phyloP scores from a whole-genome alignment of 148 eudicot species.

The Persicaria tinctoria region DNA sequence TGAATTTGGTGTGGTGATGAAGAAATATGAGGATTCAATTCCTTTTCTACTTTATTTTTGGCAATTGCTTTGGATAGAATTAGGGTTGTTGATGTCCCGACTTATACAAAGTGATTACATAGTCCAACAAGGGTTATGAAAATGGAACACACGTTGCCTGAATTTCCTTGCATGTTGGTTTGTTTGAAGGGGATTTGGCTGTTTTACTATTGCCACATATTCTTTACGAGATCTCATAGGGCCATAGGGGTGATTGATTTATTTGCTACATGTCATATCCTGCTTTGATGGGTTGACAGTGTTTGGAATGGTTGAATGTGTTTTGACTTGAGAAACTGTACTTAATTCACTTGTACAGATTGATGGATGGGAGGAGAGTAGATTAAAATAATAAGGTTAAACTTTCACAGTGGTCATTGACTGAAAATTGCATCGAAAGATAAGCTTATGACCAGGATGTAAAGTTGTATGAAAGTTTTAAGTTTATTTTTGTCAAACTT shows the following conservation, averaged over 20 bases:
- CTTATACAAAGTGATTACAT: too few relatives aligned
- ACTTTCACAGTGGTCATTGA: not conserved
- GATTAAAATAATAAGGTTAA: not conserved
- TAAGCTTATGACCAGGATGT: not conserved
- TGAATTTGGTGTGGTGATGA: too few relatives aligned
- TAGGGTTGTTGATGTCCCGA: too few relatives aligned
- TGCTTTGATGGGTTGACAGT: too few relatives aligned
- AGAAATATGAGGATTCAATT: too few relatives aligned
- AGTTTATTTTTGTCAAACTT: not conserved
- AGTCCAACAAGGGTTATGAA: too few relatives aligned
- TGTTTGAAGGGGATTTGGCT: not conserved
- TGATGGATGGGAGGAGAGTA: not conserved
- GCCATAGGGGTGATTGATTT: not conserved
- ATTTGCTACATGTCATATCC: not conserved
- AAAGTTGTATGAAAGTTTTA: not conserved
- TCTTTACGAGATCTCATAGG: not conserved
- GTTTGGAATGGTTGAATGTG: conserved; percentile 1
- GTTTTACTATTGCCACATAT: not conserved
- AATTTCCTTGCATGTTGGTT: not conserved
- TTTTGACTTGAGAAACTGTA: not conserved
- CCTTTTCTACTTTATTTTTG: too few relatives aligned
- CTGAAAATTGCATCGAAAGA: not conserved
- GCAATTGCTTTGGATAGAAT: too few relatives aligned
- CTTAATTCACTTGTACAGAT: not conserved
- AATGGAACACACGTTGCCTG: not conserved